Percentiles rank a stretch among this genome's conserved stretches.
These are phyloP conservation scores for Dactylellina parvicollis DNA, from an alignment of 2,329 filamentous ascomycete species.

Conservation along the genomic window DNA sequence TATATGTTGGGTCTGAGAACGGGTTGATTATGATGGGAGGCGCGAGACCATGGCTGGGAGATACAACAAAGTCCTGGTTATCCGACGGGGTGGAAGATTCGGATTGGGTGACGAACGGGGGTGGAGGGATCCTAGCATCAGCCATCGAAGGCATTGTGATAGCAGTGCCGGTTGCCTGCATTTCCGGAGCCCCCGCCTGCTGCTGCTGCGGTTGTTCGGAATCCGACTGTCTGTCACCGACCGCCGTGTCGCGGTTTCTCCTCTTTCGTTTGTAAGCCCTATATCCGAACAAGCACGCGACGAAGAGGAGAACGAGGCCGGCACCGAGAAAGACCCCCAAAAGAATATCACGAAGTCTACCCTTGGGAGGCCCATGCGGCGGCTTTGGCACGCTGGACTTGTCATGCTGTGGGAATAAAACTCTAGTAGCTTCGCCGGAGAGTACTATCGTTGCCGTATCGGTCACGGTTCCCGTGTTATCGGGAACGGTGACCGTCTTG, in stretches of 20 bases:
- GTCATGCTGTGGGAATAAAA: constrained; percentile 47
- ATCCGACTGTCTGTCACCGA: constrained; percentile 4
- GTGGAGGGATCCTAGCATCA: constrained; percentile 6
- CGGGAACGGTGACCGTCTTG: constrained; percentile 37
- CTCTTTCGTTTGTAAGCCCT: constrained; percentile 38
- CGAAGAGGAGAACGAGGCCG: constrained; percentile 34
- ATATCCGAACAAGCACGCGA: constrained; percentile 40
- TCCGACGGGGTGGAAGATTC: neutral
- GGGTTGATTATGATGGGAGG: constrained; percentile 51
- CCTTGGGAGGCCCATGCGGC: constrained; percentile 4
- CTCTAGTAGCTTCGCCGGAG: constrained; percentile 40
- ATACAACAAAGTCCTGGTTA: neutral
- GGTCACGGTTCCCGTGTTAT: constrained; percentile 37
- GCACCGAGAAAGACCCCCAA: constrained; percentile 44
- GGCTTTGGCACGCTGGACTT: constrained; percentile 15
- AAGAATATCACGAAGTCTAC: constrained; percentile 37
- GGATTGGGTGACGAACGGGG: constrained; percentile 20
- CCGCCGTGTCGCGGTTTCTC: constrained; percentile 4
- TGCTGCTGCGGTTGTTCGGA: constrained; percentile 24
- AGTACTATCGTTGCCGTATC: constrained; percentile 45
- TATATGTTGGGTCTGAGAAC: constrained; percentile 50
- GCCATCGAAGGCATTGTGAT: constrained; percentile 48
- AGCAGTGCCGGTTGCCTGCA: constrained; percentile 31
- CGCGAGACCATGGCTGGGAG: neutral
- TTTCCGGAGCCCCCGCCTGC: constrained; percentile 22